Evolutionary conservation across 2,329 filamentous ascomycete species (phyloP).

Genomic region (Aspergillus latus): DNA sequence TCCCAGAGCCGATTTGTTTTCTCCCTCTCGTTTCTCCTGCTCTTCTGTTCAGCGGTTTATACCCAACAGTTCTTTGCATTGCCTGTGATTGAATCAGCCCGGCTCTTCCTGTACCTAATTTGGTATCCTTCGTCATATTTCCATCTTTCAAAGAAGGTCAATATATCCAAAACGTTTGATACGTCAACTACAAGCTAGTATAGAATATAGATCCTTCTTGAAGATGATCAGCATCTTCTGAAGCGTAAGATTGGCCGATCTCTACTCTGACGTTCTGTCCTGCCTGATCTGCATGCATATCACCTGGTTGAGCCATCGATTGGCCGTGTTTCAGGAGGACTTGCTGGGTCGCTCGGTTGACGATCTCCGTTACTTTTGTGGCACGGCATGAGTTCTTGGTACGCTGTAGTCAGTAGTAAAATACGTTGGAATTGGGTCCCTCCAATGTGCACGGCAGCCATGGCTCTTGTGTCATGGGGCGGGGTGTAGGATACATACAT

Average conservation of each 20-base stretch:
- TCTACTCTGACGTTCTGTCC: background rate
- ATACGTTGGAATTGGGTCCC: too few species aligned
- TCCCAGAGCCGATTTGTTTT: background rate
- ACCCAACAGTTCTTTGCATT: background rate
- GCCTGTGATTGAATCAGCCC: background rate
- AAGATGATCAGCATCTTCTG: slow-evolving; percentile 5
- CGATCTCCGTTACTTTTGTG: too few species aligned
- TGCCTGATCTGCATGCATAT: slow-evolving; percentile 11
- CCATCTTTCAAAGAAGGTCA: background rate
- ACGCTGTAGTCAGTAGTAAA: too few species aligned
- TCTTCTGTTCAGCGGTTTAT: slow-evolving; percentile 9
- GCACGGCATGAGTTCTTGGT: too few species aligned
- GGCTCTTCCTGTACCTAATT: background rate
- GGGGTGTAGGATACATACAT: too few species aligned
- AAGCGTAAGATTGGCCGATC: background rate
- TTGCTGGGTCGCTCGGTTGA: background rate
- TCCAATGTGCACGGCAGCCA: too few species aligned
- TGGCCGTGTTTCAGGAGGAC: background rate
- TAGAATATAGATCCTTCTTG: background rate
- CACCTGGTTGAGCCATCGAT: background rate
- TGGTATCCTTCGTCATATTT: background rate
- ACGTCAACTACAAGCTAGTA: too few species aligned
- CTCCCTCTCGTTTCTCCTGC: background rate
- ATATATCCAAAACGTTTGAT: background rate
- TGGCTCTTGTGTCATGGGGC: too few species aligned